Conservation (phyloP, 1,284 basidiomycete species). For the Ceratobasidium sp. region DNA sequence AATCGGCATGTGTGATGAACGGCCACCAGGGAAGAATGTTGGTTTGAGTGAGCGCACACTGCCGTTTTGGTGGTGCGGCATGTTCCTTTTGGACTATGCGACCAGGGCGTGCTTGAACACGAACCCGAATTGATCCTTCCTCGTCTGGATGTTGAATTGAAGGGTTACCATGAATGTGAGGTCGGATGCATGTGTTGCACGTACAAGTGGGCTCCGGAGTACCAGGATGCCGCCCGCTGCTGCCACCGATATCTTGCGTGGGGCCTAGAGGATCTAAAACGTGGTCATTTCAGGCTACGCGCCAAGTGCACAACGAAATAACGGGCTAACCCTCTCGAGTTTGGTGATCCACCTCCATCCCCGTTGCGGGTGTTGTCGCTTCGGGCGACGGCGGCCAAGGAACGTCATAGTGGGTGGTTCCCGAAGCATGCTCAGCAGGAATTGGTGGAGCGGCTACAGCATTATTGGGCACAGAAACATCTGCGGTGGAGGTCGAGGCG, state of each 20-base stretch:
- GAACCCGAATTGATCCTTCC: not conserved
- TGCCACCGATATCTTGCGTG: not conserved
- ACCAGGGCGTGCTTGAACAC: not conserved
- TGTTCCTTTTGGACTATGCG: not conserved
- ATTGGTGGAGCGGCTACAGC: not conserved
- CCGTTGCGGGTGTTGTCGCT: not conserved
- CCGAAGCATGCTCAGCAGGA: not conserved
- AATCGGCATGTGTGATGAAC: not conserved
- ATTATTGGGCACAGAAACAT: not conserved
- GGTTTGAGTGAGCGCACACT: not conserved
- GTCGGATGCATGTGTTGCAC: not conserved
- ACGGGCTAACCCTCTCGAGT: not conserved
- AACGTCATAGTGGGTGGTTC: not conserved
- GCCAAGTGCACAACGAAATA: not conserved
- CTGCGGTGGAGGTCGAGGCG: not conserved
- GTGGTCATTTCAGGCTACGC: not conserved
- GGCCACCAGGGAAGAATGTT: not conserved
- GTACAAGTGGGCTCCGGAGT: not conserved
- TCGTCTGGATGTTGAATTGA: not conserved
- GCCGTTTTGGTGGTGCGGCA: not conserved
- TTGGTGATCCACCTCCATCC: not conserved
- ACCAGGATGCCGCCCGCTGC: not conserved
- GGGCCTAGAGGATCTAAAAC: not conserved
- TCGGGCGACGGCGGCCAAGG: not conserved
- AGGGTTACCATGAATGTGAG: not conserved